These are phyloP conservation scores for Colletotrichum cordylinicola DNA, from an alignment of 2,329 filamentous ascomycete genomes.

Conservation along the genomic window DNA sequence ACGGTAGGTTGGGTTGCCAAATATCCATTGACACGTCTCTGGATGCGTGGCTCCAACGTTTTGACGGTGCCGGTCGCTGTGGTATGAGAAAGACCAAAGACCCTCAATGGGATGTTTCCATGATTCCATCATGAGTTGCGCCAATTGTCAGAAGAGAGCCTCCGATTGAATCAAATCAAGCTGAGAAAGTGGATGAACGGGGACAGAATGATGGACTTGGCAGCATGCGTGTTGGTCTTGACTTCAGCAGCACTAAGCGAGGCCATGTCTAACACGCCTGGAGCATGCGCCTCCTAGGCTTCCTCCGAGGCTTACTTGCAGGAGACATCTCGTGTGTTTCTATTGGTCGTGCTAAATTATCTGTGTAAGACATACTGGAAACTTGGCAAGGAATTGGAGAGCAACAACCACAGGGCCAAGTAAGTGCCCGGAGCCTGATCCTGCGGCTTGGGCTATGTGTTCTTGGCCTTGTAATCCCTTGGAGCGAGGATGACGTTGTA, in stretches of 20 bases:
- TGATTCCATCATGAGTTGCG: background rate
- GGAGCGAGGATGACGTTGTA: slow-evolving; percentile 50
- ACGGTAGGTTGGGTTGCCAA: background rate
- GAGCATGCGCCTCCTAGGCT: background rate
- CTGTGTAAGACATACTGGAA: background rate
- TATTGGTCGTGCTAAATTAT: background rate
- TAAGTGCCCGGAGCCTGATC: background rate
- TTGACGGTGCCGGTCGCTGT: background rate
- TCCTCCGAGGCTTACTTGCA: background rate
- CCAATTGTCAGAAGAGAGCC: background rate
- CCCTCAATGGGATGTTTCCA: rapidly evolving
- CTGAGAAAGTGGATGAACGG: background rate
- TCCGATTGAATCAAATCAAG: background rate
- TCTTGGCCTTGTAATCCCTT: slow-evolving; percentile 50
- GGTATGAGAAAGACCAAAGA: background rate
- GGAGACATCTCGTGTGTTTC: background rate
- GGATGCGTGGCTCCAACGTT: background rate
- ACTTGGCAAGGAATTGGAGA: background rate
- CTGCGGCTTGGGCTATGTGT: background rate
- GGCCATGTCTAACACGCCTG: background rate
- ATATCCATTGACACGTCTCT: background rate
- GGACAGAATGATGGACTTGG: background rate
- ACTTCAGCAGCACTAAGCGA: background rate
- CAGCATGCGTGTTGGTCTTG: background rate
- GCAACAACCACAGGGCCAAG: background rate